phyloP scores from a whole-genome alignment of 169 alveolate genomes.

The Eimeria zaria region DNA sequence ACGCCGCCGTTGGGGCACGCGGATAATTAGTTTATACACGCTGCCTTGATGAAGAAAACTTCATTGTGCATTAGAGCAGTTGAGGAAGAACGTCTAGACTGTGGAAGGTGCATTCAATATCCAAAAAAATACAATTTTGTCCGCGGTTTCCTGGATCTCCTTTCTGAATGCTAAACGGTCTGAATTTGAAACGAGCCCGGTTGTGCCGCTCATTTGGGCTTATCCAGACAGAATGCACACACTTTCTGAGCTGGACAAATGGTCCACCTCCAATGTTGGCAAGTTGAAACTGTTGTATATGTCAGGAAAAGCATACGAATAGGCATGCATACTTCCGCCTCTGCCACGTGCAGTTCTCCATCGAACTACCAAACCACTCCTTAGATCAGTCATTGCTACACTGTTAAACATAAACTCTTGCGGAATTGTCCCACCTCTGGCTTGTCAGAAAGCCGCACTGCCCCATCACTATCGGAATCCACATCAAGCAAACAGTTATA shows the following conservation, averaged over 20 bases:
- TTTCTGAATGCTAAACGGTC: background rate
- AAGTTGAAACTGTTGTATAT: background rate
- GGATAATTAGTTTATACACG: no score
- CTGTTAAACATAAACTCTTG: background rate
- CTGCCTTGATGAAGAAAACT: background rate
- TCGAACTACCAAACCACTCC: no score
- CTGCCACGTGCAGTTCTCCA: no score
- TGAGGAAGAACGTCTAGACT: no score
- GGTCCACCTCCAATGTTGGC: background rate
- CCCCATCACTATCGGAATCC: background rate
- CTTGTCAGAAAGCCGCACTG: no score
- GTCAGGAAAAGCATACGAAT: background rate
- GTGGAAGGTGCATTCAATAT: background rate
- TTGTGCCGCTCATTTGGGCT: background rate
- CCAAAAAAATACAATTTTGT: background rate
- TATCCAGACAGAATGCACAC: background rate
- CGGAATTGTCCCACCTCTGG: no score
- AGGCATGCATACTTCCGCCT: no score
- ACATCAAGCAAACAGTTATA: background rate
- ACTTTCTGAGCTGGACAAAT: background rate
- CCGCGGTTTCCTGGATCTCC: background rate
- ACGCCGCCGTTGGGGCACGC: conserved; percentile 92
- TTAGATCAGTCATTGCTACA: no score
- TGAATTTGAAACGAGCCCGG: background rate
- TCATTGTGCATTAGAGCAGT: background rate